Evolutionary conservation across 495 filamentous ascomycete genomes (phyloP).

Genomic region (Venustampulla echinocandica): DNA sequence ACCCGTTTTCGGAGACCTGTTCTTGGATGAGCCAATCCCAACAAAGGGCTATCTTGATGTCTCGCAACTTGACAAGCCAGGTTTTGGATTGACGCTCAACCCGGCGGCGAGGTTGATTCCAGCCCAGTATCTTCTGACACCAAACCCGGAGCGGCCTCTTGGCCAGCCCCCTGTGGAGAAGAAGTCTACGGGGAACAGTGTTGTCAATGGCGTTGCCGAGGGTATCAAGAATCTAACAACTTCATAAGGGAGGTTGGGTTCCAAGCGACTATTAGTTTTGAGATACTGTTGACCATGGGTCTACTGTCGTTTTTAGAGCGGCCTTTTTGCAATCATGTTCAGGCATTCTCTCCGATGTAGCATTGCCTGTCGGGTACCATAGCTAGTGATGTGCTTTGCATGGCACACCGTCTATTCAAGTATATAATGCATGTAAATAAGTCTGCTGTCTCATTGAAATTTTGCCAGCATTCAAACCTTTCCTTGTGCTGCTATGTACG

Average conservation of each 20-base stretch:
- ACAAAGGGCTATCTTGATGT: constrained; percentile 70
- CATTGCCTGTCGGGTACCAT: too few relatives aligned
- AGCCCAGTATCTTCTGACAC: constrained; percentile 59
- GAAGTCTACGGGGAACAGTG: constrained; percentile 16
- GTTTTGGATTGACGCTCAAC: constrained; percentile 82
- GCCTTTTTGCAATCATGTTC: too few relatives aligned
- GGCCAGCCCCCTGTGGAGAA: constrained; percentile 14
- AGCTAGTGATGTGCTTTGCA: too few relatives aligned
- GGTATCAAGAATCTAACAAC: constrained; percentile 22
- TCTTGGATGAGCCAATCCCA: constrained; percentile 84
- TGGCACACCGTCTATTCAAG: too few relatives aligned
- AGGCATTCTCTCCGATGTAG: too few relatives aligned
- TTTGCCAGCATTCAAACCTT: too few relatives aligned
- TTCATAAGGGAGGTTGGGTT: neutral
- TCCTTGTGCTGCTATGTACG: too few relatives aligned
- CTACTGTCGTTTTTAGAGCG: too few relatives aligned
- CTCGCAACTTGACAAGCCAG: constrained; percentile 74
- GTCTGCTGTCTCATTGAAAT: too few relatives aligned
- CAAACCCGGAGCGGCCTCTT: constrained; percentile 56
- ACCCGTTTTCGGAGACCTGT: constrained; percentile 86
- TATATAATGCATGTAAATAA: too few relatives aligned
- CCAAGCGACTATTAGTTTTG: too few relatives aligned
- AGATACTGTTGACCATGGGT: too few relatives aligned
- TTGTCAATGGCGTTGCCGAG: constrained; percentile 20
- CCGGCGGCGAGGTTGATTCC: constrained; percentile 70